Percentiles rank a stretch among this genome's conserved stretches.
phyloP scores from a whole-genome alignment of 2,329 filamentous ascomycete genomes.

The Pezicula rhizophila region DNA sequence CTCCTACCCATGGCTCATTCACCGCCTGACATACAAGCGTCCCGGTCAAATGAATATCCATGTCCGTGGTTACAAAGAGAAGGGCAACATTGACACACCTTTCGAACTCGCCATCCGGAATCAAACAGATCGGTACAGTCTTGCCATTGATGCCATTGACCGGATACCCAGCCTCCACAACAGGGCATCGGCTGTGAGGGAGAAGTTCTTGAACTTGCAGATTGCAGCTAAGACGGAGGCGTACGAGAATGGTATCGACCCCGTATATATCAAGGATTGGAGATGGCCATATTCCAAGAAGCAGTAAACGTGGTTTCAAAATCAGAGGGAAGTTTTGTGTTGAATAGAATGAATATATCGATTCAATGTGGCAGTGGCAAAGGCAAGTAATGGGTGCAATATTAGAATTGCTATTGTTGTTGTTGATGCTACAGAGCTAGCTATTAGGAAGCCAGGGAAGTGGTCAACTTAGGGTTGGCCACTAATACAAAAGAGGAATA shows the following conservation, averaged over 20 bases:
- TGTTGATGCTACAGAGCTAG: no score
- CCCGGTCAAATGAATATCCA: conserved; percentile 62
- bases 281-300: conserved; percentile 21
- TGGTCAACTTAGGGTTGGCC: no score
- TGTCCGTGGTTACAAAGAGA: conserved; percentile 75
- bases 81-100: conserved; percentile 79
- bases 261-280: conserved; percentile 29
- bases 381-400: no score
- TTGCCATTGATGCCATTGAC: conserved; percentile 73
- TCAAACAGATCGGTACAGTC: conserved; percentile 68
- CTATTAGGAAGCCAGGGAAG: no score
- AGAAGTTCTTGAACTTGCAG: conserved; percentile 59
- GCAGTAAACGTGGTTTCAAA: no score
- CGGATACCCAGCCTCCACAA: conserved; percentile 58
- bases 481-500: no score
- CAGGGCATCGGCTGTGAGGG: conserved; percentile 59
- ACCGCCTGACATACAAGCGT: conserved; percentile 70
- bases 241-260: conserved; percentile 66
- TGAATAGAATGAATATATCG: no score
- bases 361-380: no score
- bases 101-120: conserved; percentile 75
- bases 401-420: no score
- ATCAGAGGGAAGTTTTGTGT: no score
- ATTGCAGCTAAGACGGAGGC: conserved; percentile 58
- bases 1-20: conserved; percentile 74